Evolutionary conservation across 495 filamentous ascomycete species (phyloP).

Genomic region (Sordaria brevicollis): DNA sequence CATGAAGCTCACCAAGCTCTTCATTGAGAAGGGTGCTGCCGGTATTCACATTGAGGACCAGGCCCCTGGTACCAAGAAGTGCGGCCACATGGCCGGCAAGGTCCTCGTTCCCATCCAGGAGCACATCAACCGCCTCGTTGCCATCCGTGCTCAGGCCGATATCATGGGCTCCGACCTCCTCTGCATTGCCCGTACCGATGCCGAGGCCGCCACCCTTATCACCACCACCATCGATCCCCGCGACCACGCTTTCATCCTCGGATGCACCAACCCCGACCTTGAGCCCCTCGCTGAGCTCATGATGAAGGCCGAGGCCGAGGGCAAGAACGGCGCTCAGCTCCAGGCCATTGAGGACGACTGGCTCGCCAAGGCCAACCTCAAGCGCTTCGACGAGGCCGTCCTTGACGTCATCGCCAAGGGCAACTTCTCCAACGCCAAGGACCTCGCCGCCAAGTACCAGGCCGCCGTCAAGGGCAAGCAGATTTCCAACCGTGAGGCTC

Average conservation of each 20-base stretch:
- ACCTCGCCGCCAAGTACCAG: conserved; percentile 54
- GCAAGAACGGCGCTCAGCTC: conserved; percentile 71
- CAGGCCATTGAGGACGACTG: conserved; percentile 91
- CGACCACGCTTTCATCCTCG: conserved; percentile 89
- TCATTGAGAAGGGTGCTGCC: conserved; percentile 92
- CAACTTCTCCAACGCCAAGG: conserved; percentile 51
- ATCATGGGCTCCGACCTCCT: conserved; percentile 94
- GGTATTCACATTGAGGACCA: conserved; percentile 99
- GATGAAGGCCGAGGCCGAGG: conserved; percentile 70
- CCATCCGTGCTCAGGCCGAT: conserved; percentile 94
- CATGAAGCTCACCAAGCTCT: conserved; percentile 98
- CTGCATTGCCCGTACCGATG: conserved; percentile 88
- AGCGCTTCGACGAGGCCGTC: conserved; percentile 86
- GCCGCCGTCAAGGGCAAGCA: conserved; percentile 61
- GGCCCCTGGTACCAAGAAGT: conserved; percentile 98
- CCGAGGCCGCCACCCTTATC: conserved; percentile 94
- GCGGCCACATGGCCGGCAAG: conserved; percentile 98
- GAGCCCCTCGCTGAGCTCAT: conserved; percentile 86
- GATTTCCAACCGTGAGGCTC: conserved; percentile 62
- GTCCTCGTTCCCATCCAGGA: conserved; percentile 94
- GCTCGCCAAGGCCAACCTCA: conserved; percentile 71
- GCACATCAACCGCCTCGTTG: conserved; percentile 96
- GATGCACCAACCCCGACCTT: conserved; percentile 74
- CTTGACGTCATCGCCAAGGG: conserved; percentile 62
- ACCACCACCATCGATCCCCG: conserved; percentile 91